A percentile compares a stretch with the other conserved stretches of the same genome.
phyloP scores from a whole-genome alignment of 2,329 filamentous ascomycete species.

The Thelonectria rubi region DNA sequence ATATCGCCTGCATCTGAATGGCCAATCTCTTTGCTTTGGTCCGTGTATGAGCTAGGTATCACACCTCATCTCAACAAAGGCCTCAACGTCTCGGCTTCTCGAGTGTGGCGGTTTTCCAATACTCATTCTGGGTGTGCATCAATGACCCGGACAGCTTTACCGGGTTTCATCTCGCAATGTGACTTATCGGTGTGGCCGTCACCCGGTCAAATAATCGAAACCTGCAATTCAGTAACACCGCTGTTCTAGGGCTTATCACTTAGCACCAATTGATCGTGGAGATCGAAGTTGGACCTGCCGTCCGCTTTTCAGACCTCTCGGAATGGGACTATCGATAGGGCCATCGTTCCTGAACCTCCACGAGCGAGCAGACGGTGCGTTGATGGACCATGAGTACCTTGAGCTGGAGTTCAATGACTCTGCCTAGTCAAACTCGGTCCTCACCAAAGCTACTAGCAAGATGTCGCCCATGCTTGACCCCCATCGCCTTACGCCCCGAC shows the following conservation, averaged over 20 bases:
- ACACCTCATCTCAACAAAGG: conserved; percentile 15
- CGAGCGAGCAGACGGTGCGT: conserved; percentile 12
- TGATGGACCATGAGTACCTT: conserved; percentile 3
- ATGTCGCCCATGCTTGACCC: conserved; percentile 21
- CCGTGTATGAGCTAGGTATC: conserved; percentile 22
- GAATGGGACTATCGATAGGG: conserved; percentile 20
- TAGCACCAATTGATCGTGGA: conserved; percentile 10
- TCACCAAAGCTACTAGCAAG: conserved; percentile 11
- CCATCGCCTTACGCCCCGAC: conserved; percentile 9
- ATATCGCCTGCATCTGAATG: conserved; percentile 20
- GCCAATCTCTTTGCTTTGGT: conserved; percentile 17
- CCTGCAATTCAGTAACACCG: no score
- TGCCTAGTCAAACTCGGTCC: background rate
- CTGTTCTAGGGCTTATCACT: background rate
- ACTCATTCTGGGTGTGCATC: conserved; percentile 17
- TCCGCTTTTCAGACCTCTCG: conserved; percentile 5
- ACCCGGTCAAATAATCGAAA: no score
- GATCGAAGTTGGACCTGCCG: conserved; percentile 9
- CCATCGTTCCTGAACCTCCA: conserved; percentile 17
- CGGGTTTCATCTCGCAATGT: conserved; percentile 12
- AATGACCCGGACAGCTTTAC: conserved; percentile 11
- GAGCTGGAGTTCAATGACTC: conserved; percentile 14
- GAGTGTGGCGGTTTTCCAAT: conserved; percentile 18
- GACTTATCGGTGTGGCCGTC: conserved; percentile 10
- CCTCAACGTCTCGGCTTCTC: conserved; percentile 15